A percentile compares a stretch with the other conserved stretches of the same genome.
phyloP scores from a whole-genome alignment of 2,329 filamentous ascomycete species.

The Aquanectria penicillioides region DNA sequence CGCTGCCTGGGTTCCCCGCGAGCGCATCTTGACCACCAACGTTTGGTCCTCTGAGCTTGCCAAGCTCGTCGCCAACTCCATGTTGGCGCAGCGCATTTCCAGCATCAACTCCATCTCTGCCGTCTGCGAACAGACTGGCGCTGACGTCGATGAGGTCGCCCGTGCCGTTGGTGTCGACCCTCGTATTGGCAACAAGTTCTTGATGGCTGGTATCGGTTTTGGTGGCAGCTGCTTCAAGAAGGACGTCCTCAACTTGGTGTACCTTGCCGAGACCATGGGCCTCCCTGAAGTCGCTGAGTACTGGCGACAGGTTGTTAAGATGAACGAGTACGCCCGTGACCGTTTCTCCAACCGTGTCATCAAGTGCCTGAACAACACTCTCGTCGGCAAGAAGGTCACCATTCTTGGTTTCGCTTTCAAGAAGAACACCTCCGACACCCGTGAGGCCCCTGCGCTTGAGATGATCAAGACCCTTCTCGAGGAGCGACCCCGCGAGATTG shows the following conservation, averaged over 20 bases:
- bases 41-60: slow-evolving; percentile 82
- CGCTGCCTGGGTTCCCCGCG: slow-evolving; percentile 73
- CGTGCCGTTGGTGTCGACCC: slow-evolving; percentile 74
- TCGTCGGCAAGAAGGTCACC: slow-evolving; percentile 76
- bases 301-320: slow-evolving; percentile 77
- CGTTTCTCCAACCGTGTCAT: slow-evolving; percentile 76
- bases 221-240: slow-evolving; percentile 86
- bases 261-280: slow-evolving; percentile 76
- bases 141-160: slow-evolving; percentile 79
- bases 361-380: slow-evolving; percentile 72
- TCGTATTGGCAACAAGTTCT: slow-evolving; percentile 77
- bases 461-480: slow-evolving; percentile 73
- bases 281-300: slow-evolving; percentile 78
- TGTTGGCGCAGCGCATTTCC: slow-evolving; percentile 83
- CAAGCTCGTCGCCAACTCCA: slow-evolving; percentile 82
- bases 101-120: slow-evolving; percentile 86
- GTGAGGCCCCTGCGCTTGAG: slow-evolving; percentile 75
- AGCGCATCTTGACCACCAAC: slow-evolving; percentile 77
- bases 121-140: slow-evolving; percentile 80
- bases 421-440: slow-evolving; percentile 80
- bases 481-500: slow-evolving; percentile 71
- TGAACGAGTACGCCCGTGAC: slow-evolving; percentile 80
- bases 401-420: slow-evolving; percentile 84
- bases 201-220: slow-evolving; percentile 81
- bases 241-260: slow-evolving; percentile 78